phyloP scores from a whole-genome alignment of 2,329 filamentous ascomycete species.

The Colletotrichum brevisporum region DNA sequence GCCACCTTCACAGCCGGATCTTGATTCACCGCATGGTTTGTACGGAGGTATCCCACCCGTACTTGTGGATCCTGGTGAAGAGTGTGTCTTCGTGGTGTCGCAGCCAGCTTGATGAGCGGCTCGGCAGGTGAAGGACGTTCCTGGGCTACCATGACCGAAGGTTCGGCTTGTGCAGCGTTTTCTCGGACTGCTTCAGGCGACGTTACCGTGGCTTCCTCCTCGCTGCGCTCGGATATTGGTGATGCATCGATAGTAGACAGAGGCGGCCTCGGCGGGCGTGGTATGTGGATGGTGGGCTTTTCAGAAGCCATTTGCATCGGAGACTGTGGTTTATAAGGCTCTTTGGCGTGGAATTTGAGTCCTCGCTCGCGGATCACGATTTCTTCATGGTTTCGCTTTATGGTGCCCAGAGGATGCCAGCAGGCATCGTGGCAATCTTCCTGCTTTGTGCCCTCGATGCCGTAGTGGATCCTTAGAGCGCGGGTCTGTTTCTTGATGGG shows the following conservation, averaged over 20 bases:
- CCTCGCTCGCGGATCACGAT: constrained; percentile 22
- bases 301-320: background rate
- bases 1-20: constrained; percentile 23
- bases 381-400: constrained; percentile 30
- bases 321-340: background rate
- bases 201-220: no score
- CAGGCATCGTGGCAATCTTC: constrained; percentile 19
- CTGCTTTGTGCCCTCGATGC: constrained; percentile 17
- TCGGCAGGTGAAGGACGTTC: background rate
- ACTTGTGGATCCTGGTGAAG: background rate
- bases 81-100: background rate
- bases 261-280: no score
- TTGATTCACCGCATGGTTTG: background rate
- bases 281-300: no score
- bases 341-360: background rate
- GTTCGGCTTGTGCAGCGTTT: no score
- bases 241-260: no score
- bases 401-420: constrained; percentile 20
- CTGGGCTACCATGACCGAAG: no score
- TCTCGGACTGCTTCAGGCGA: no score
- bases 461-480: constrained; percentile 27
- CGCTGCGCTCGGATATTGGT: no score
- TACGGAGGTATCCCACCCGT: background rate
- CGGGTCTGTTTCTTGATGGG: constrained; percentile 18
- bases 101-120: background rate